These are phyloP conservation scores for Phytophthora cactorum DNA, from an alignment of 352 stramenopile species.

Conservation along the genomic window DNA sequence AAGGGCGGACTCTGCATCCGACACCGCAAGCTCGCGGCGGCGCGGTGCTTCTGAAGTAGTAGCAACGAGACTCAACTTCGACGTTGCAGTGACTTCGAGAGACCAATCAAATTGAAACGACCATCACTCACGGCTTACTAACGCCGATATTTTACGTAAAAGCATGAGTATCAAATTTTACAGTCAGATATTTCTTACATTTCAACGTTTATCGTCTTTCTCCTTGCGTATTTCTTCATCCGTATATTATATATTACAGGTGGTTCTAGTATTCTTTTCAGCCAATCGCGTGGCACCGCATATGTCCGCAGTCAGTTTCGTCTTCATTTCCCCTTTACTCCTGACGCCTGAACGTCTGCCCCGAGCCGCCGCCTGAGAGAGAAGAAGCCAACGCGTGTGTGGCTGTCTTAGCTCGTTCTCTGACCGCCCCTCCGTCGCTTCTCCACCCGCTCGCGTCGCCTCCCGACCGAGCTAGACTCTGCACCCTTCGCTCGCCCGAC, in stretches of 20 bases:
- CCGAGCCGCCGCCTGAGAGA: conserved; percentile 21
- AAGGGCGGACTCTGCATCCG: conserved; percentile 84
- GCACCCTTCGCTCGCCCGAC: conserved; percentile 26
- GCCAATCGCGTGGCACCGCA: conserved; percentile 2
- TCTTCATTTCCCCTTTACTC: conserved; percentile 27
- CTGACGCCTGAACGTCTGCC: neutral
- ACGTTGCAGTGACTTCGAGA: conserved; percentile 17
- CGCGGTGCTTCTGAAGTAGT: conserved; percentile 4
- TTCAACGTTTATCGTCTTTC: neutral
- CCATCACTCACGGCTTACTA: conserved; percentile 35
- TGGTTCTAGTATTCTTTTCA: conserved; percentile 5
- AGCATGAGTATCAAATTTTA: conserved; percentile 6
- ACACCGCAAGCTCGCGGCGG: conserved; percentile 54
- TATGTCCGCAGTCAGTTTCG: neutral
- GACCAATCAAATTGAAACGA: conserved; percentile 16
- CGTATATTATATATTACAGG: neutral
- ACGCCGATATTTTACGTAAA: conserved; percentile 8
- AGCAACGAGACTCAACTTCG: conserved; percentile 5
- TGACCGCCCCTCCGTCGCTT: conserved; percentile 39
- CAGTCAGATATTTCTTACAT: neutral
- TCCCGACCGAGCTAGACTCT: conserved; percentile 47
- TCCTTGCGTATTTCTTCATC: neutral
- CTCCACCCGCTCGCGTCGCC: conserved; percentile 36
- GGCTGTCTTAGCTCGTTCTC: conserved; percentile 50
- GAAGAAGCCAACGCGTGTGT: conserved; percentile 37